Conservation (phyloP, 2,329 filamentous ascomycete species). For the Aspergillus neoniger region DNA sequence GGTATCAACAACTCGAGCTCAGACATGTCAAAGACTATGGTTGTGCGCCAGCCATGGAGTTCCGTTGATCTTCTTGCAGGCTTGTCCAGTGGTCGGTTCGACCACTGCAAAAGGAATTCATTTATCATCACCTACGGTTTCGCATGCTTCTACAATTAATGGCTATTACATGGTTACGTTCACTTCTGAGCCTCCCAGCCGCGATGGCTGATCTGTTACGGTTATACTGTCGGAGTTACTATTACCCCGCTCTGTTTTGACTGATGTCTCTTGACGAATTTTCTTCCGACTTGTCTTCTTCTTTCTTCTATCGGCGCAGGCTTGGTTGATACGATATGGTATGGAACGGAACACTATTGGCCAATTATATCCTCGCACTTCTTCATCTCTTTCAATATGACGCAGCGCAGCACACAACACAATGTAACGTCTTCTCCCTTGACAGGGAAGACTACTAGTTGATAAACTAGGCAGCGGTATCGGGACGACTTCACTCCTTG, state of each 20-base stretch:
- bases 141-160: conserved; percentile 6
- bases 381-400: not conserved
- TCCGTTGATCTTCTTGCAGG: conserved; percentile 60
- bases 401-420: too few species aligned
- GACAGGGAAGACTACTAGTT: too few species aligned
- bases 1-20: conserved; percentile 89
- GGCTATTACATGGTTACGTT: not conserved
- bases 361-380: too few species aligned
- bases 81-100: not conserved
- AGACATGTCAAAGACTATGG: conserved; percentile 84
- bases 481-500: not conserved
- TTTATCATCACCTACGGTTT: not conserved
- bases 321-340: not conserved
- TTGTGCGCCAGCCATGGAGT: conserved; percentile 84
- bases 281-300: not conserved
- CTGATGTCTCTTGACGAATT: conserved; percentile 6
- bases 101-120: not conserved
- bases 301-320: not conserved
- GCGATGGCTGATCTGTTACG: conserved; percentile 2
- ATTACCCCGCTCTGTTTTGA: not conserved
- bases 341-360: not conserved
- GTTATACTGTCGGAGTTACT: not conserved
- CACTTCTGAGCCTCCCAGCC: not conserved
- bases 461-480: not conserved
- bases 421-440: too few species aligned